These are phyloP conservation scores for Penicillium desertorum DNA, from an alignment of 495 filamentous ascomycete genomes.

Conservation along the genomic window DNA sequence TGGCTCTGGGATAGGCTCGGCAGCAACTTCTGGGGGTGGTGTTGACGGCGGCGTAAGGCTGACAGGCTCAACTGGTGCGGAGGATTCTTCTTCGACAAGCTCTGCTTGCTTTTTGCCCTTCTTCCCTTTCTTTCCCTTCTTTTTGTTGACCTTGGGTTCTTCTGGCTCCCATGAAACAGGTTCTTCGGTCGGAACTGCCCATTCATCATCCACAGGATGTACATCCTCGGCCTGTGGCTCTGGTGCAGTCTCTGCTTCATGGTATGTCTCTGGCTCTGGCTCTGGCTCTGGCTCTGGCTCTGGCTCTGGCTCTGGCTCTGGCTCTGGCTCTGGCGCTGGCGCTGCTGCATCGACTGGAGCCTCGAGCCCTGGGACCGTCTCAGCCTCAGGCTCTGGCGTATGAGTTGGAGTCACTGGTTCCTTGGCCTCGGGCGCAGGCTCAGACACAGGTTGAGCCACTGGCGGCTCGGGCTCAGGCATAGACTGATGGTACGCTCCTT, in stretches of 20 bases:
- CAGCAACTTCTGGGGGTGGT: conserved; percentile 27
- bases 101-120: conserved; percentile 29
- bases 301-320: conserved; percentile 1
- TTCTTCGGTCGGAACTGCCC: conserved; percentile 6
- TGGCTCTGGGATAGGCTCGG: not conserved
- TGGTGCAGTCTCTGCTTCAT: conserved; percentile 8
- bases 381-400: not conserved
- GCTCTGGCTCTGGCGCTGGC: conserved; percentile 1
- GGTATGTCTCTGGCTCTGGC: conserved; percentile 4
- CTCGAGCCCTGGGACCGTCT: not conserved
- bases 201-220: conserved; percentile 6
- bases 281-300: conserved; percentile 1
- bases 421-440: not conserved
- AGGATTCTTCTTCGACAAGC: conserved; percentile 6
- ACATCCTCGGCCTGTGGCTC: not conserved
- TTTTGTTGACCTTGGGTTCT: conserved; percentile 10
- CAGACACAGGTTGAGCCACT: not conserved
- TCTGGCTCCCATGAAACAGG: conserved; percentile 13
- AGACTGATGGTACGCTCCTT: conserved; percentile 1
- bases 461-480: not conserved
- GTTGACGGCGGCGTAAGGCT: conserved; percentile 45
- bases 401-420: not conserved
- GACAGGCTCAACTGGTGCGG: conserved; percentile 22
- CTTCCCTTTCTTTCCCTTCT: conserved; percentile 30
- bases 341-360: not conserved